Evolutionary conservation across 2,329 filamentous ascomycete species (phyloP), one percentile per base, ranked within the genome.

Genomic region (Penicillium paneum): DNA sequence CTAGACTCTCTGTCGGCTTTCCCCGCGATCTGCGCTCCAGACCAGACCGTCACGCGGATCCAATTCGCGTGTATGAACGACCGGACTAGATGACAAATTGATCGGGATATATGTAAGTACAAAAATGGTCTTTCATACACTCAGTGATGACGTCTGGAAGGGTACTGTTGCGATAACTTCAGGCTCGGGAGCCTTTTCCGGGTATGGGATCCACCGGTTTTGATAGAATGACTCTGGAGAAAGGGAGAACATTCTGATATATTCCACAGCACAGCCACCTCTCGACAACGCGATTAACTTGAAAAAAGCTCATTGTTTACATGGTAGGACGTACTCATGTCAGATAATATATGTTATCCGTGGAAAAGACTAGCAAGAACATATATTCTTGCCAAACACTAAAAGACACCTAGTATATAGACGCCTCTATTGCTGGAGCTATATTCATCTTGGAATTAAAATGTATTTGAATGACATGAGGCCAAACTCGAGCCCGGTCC

Each of bases 31-130:
- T 61, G 58, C 58, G 43, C 47, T 35, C 29, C 47, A 55, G 43
- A 42, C 28, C 43, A 55, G 43, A 42, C 28, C 43, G 60, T 64
- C 63, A 65, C 63, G 63, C 64, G 63, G 55, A 42, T 48, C 43
- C 29, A 40, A 28, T 28, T 28, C 39, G 35, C 21, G 32, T 43
- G 26, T 6, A 34, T 15, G 8, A 32, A 35, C 19, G 26, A 17
- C 32, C n/a, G 28, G 36, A 10, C 36, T 38, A 48, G 36, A 40
- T 51, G 26, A n/a, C n/a, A 19, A 34, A 28, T 28, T 11, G 41
- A 26, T 11, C 8, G 12, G 26, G n/a, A 21, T 26, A 41, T 8
- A n/a, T 28, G 8, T 15, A n/a, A 17, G 42, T 29, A 29, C 12
- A 13, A 19, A 15, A 26, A 13, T 31, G 21, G 8, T 17, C 13